Base-by-base conservation (phyloP, 2,329 filamentous ascomycete genomes). In the Pseudopithomyces chartarum region DNA sequence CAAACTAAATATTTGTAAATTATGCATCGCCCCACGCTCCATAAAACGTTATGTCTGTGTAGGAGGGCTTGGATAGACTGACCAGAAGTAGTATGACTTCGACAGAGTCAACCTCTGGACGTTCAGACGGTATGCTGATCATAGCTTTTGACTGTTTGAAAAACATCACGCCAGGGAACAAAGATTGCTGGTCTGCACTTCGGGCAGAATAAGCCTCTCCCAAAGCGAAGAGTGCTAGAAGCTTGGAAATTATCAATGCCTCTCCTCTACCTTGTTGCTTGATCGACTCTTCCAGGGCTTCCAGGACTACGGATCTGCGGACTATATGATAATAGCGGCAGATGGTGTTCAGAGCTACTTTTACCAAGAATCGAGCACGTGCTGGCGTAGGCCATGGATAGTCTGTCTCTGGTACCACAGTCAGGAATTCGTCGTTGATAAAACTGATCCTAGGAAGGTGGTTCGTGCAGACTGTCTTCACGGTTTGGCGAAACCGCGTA, bases 191-290 rank as follows among this genome's bases (percentile, higher is more conserved):
- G 2, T 74, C 55, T 3, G 61, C 73, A 2, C 75, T 73, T n/a
- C 78, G 67, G 0, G 74, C 76, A 0, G 80, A 80, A 29, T 80
- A 81, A 32, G 79, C 74, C 55, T 81, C 79, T 0, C 80, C 80
- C 6, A 82, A 70, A 0, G 80, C 80, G 57, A 82, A 80, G 2
- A 82, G 43, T 0, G 76, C 78, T 69, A 77, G 79, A 0, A 82
- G 54, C 44, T 80, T 80, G 58, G 77, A 78, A 12, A 70, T 73
- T 0, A 72, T 56, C 0, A 79, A 57, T 0, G 70, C 67, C 38
- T 76, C 73, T 5, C 67, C 70, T 11, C 70, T 73, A 6, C 66
- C 60, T 2, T 71, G 68, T 36, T 76, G 73, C 47, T 71, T 64
- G n/a, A 79, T 73, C 0, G 73, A 68, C 17, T 74, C 70, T 40